Evolutionary conservation across 768 basidiomycete species (phyloP).

Genomic region (Boletus rubropictus): DNA sequence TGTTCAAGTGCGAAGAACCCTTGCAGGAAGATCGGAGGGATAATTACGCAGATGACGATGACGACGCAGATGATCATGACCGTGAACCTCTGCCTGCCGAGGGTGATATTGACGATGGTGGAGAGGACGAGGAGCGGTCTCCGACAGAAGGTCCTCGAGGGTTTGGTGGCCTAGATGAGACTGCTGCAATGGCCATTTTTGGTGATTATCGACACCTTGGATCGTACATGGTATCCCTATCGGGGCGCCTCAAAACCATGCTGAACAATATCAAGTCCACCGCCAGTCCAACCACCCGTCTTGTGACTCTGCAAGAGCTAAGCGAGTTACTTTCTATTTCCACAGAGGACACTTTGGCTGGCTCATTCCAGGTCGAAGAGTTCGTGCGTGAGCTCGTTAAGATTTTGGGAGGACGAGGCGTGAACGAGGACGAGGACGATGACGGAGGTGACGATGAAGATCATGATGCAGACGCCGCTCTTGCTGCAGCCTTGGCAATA

Average conservation of each 20-base stretch:
- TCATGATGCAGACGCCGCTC: slow-evolving; percentile 79
- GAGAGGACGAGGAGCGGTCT: slow-evolving; percentile 34
- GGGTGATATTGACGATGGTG: slow-evolving; percentile 42
- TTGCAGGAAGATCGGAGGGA: slow-evolving; percentile 45
- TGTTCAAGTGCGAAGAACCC: slow-evolving; percentile 41
- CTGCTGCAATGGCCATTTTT: slow-evolving; percentile 72
- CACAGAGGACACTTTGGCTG: slow-evolving; percentile 93
- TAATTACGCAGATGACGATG: slow-evolving; percentile 37
- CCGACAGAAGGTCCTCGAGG: slow-evolving; percentile 33
- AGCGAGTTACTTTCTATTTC: slow-evolving; percentile 93
- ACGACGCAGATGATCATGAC: slow-evolving; percentile 44
- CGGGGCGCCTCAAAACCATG: slow-evolving; percentile 84
- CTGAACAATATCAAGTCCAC: slow-evolving; percentile 81
- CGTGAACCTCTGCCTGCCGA: slow-evolving; percentile 42
- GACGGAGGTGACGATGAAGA: slow-evolving; percentile 61
- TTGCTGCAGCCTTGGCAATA: slow-evolving; percentile 83
- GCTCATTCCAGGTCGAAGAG: slow-evolving; percentile 90
- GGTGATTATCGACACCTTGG: slow-evolving; percentile 85
- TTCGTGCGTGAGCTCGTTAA: slow-evolving; percentile 90
- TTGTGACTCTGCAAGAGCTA: slow-evolving; percentile 88
- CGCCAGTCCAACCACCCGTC: slow-evolving; percentile 78
- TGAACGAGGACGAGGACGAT: slow-evolving; percentile 66
- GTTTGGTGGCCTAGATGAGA: slow-evolving; percentile 57
- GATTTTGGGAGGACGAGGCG: slow-evolving; percentile 78
- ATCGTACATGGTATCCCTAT: slow-evolving; percentile 88